Conservation (phyloP, 495 filamentous ascomycete species). For the Cercophora sp. region DNA sequence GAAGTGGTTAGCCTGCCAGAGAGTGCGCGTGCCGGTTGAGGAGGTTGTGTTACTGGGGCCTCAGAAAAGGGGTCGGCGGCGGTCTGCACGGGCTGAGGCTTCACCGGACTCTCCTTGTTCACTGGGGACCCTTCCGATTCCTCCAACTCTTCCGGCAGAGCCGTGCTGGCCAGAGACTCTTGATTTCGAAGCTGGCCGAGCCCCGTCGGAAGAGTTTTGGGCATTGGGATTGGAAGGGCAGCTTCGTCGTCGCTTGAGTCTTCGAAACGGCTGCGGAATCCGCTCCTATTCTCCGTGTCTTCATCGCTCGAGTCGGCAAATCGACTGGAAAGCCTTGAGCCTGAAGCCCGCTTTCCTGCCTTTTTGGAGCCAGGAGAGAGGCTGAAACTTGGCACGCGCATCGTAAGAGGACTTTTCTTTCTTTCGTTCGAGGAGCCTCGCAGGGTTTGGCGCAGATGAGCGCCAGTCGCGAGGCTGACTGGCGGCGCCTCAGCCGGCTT, state of each 20-base stretch:
- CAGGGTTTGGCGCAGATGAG: constrained; percentile 30
- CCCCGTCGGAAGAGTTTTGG: constrained; percentile 4
- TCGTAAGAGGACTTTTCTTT: constrained; percentile 21
- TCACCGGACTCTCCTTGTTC: constrained; percentile 14
- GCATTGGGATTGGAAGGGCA: constrained; percentile 19
- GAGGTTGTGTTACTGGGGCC: neutral
- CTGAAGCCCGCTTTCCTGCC: constrained; percentile 11
- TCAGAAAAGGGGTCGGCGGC: neutral
- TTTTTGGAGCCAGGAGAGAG: constrained; percentile 26
- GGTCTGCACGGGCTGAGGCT: neutral
- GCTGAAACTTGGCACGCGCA: constrained; percentile 33
- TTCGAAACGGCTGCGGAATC: constrained; percentile 69
- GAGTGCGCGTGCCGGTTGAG: neutral
- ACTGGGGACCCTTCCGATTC: constrained; percentile 34
- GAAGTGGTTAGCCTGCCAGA: constrained; percentile 16
- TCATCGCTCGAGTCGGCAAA: constrained; percentile 71
- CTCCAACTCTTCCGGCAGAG: constrained; percentile 34
- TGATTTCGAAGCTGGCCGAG: constrained; percentile 9
- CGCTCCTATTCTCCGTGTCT: constrained; percentile 41
- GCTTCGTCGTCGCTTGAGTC: constrained; percentile 76
- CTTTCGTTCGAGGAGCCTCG: constrained; percentile 21
- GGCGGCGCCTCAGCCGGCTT: constrained; percentile 17
- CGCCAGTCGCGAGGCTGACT: neutral
- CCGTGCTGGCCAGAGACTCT: constrained; percentile 25
- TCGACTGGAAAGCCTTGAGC: constrained; percentile 33